Evolutionary conservation across 495 filamentous ascomycete genomes (phyloP).

Genomic region (Annulohypoxylon moriforme): DNA sequence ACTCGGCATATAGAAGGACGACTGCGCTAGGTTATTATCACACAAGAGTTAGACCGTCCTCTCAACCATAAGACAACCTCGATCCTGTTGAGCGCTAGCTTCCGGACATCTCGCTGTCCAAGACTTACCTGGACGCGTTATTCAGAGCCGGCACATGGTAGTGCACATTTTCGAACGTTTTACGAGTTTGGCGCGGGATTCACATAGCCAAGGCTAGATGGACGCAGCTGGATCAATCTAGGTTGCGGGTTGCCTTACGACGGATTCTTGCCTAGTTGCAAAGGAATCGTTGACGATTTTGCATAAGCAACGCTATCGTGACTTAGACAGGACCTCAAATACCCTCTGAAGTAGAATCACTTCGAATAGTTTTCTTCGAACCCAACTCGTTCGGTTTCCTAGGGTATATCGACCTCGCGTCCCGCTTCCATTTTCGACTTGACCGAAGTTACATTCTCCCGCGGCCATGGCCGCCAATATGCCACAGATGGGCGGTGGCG

Average conservation of each 20-base stretch:
- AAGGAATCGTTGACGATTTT: slow-evolving; percentile 19
- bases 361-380: not conserved
- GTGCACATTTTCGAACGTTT: not conserved
- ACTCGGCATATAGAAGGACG: not conserved
- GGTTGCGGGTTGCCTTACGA: slow-evolving; percentile 43
- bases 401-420: not conserved
- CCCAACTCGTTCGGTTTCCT: not conserved
- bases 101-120: not conserved
- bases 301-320: not conserved
- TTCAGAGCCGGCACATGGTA: not conserved
- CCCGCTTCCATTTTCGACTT: slow-evolving; percentile 19
- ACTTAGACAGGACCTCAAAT: not conserved
- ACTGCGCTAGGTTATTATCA: not conserved
- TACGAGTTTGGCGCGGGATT: slow-evolving; percentile 1
- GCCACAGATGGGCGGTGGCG: slow-evolving; percentile 54
- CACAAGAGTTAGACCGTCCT: not conserved
- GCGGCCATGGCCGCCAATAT: slow-evolving; percentile 64
- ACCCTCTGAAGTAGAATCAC: not conserved
- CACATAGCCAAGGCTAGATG: slow-evolving; percentile 34
- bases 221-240: slow-evolving; percentile 42
- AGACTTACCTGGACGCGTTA: not conserved
- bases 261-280: slow-evolving; percentile 41
- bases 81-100: not conserved
- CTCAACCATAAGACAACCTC: not conserved
- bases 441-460: slow-evolving; percentile 21